Conservation (phyloP, 2,329 filamentous ascomycete species). For the Nemania abortiva region DNA sequence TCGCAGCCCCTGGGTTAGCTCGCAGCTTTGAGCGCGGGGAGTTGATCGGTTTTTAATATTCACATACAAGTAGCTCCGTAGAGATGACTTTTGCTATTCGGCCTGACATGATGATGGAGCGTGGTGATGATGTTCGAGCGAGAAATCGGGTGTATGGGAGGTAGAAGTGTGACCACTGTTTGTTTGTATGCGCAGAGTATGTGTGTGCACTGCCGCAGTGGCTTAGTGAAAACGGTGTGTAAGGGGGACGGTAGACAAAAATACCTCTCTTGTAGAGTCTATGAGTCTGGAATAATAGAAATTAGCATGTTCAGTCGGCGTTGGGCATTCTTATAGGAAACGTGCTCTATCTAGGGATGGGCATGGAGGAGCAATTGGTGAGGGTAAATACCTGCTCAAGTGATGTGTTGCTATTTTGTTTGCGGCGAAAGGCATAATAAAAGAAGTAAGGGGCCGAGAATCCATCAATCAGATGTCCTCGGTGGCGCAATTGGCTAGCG, state of each 20-base stretch:
- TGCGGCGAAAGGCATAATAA: no score
- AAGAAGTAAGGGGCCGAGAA: no score
- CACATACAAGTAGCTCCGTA: constrained; percentile 48
- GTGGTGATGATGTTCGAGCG: background rate
- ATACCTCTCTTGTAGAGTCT: no score
- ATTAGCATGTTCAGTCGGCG: no score
- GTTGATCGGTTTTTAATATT: background rate
- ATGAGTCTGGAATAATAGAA: no score
- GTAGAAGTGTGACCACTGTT: background rate
- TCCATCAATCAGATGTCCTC: constrained; percentile 37
- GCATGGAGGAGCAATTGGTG: background rate
- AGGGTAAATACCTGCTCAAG: no score
- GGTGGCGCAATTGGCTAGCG: constrained; percentile 68
- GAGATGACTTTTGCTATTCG: constrained; percentile 45
- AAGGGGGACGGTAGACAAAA: no score
- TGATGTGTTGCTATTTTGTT: no score
- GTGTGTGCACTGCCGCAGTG: background rate
- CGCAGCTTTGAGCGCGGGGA: background rate
- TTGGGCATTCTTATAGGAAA: background rate
- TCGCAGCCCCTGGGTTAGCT: constrained; percentile 1
- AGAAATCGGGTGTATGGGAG: background rate
- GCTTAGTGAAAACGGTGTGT: background rate
- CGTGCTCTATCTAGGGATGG: background rate
- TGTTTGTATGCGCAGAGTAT: background rate
- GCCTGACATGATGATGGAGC: constrained; percentile 39